Base-by-base conservation (phyloP, 768 basidiomycete genomes). In the Boletus eberwhitei region DNA sequence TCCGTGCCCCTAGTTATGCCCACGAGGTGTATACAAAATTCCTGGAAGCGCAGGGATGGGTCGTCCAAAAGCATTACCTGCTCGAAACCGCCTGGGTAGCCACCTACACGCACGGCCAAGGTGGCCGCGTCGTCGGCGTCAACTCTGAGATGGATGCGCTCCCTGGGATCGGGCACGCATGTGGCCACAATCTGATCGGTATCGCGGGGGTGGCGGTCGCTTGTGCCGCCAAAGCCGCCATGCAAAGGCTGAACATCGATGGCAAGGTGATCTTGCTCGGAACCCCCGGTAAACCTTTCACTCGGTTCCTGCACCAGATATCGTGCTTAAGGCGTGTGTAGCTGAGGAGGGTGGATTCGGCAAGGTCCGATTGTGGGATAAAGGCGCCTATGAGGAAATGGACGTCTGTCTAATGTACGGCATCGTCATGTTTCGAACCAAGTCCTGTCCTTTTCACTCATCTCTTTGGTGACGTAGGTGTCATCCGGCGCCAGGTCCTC, bases 111-210 rank as follows among this genome's bases (percentile, higher is more conserved):
- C 77, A 85, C 59, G 86, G 87, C 12, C 67, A 73, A 31, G 88
- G 87, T 11, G 88, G 88, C 7, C 78, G 83, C 48, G 83, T 80
- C 0, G 80, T 92, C 32, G 90, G 90, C 0, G 74, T 93, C 54
- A 92, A 93, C 40, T 60, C 89, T 16, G 90, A 92, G 79, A 85
- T 86, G 84, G 84, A 85, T 52, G 86, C 85, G 2, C 72, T 87
- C 12, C 71, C 70, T 17, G 73, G 80, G 0, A 75, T 85, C 37
- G 83, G 87, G 0, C 87, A 88, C 58, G 87, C 86, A 1, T 92
- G 90, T 62, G 90, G 90, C 3, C 90, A 93, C 64, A 92, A 92
- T 61, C 74, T 93, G 45, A 92, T 93, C 48, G 89, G 86, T 1
- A 87, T 91, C 22, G 61, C 76, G 51, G 89, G 89, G 4, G 84